Evolutionary conservation across 1,284 basidiomycete species (phyloP), one percentile per base, ranked within the genome.

Genomic region (Sanghuangporus baumii): DNA sequence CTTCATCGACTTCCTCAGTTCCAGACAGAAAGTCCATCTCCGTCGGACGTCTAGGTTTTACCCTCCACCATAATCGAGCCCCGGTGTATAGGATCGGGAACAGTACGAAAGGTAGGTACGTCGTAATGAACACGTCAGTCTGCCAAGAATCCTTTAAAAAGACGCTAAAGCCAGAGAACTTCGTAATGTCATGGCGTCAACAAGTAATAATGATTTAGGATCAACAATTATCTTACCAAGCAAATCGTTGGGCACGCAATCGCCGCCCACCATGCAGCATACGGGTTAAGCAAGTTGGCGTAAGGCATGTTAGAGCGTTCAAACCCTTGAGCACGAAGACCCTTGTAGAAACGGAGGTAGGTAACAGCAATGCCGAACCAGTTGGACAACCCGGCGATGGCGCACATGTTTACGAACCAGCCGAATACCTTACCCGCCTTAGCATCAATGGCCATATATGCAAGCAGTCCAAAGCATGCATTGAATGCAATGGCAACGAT

Each of bases 21-120:
- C 87, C 83, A 8, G 80, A 79, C 59, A 85, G 73, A 69, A 96
- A 93, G 74, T 96, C 93, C 84, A 96, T 92, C 26, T 93, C 83
- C 23, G 78, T 70, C 6, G 84, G 69, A 55, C 71, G 75, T 43
- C 86, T 74, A n/a, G 78, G 72, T 11, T 80, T 75, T 26, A 76
- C 72, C 69, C 78, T 80, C 70, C 82, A 82, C 69, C 75, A 80
- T 18, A 83, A 68, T 68, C 82, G 83, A 60, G 85, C 81, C 8
- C 76, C 81, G 48, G 83, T 6, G 73, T 90, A 95, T 54, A 94
- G 71, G 62, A 93, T 66, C n/a, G 90, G 88, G 83, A 94, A 94
- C 55, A 90, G 67, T 18, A 74, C 74, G 55, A 94, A 75, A 41
- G 93, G 90, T 41, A 96, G 71, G 74, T 95, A 95, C 71, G 85